phyloP scores from a whole-genome alignment of 495 filamentous ascomycete species.

The Cenococcum geophilum region DNA sequence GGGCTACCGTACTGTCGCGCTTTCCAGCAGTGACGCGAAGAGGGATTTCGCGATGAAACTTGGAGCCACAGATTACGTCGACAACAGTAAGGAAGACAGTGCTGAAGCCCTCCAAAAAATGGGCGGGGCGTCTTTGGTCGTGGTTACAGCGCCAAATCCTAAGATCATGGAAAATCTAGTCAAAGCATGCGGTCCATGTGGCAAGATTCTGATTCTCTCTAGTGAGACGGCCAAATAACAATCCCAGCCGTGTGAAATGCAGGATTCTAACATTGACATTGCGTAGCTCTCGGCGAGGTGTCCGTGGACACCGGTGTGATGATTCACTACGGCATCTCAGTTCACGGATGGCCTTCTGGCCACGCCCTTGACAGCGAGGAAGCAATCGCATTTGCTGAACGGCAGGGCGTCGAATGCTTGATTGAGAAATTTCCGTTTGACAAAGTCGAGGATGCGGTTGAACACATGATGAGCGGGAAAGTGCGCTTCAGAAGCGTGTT shows the following conservation, averaged over 20 bases:
- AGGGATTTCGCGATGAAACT: slow-evolving; percentile 53
- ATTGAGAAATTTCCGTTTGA: slow-evolving; percentile 58
- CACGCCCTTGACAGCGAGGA: slow-evolving; percentile 61
- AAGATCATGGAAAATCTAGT: slow-evolving; percentile 50
- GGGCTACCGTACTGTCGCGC: slow-evolving; percentile 58
- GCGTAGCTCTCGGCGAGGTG: slow-evolving; percentile 45
- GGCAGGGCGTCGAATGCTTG: slow-evolving; percentile 55
- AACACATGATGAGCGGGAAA: slow-evolving; percentile 43
- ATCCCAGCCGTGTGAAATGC: background rate
- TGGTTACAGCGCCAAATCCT: slow-evolving; percentile 57
- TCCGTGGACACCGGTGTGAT: slow-evolving; percentile 47
- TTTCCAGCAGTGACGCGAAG: slow-evolving; percentile 54
- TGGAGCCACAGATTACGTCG: slow-evolving; percentile 64
- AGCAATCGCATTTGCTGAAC: slow-evolving; percentile 54
- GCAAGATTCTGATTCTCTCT: slow-evolving; percentile 57
- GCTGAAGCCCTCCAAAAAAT: slow-evolving; percentile 48
- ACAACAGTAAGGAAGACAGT: slow-evolving; percentile 50
- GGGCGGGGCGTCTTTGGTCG: slow-evolving; percentile 57
- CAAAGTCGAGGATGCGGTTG: slow-evolving; percentile 46
- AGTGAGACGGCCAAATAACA: slow-evolving; percentile 33
- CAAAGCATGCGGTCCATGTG: slow-evolving; percentile 49
- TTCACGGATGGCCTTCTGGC: slow-evolving; percentile 59
- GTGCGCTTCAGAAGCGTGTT: slow-evolving; percentile 44
- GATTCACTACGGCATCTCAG: slow-evolving; percentile 46
- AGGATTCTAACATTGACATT: background rate